A percentile compares a stretch with the other conserved stretches of the same genome.
Evolutionary conservation across 164 flowering plant species (phyloP).

Genomic region (Annona cherimola): DNA sequence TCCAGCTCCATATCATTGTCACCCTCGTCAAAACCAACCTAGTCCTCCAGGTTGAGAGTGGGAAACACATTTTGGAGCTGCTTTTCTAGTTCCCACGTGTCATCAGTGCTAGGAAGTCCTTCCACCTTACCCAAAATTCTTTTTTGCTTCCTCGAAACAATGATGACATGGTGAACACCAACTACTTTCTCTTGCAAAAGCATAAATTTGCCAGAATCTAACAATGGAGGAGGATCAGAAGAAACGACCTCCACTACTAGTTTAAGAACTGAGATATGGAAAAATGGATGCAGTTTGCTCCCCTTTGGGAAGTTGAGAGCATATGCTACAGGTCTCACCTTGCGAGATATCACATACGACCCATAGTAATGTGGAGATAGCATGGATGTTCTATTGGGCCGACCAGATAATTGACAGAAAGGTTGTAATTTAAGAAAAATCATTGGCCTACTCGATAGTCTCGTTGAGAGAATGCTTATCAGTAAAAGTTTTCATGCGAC

Average conservation of each 20-base stretch:
- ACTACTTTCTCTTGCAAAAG: neutral
- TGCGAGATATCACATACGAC: neutral
- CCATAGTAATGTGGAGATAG: neutral
- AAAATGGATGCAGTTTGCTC: neutral
- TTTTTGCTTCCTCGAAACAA: neutral
- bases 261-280: neutral
- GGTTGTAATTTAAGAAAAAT: too few relatives aligned
- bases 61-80: neutral
- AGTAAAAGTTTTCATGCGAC: too few relatives aligned
- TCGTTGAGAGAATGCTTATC: too few relatives aligned
- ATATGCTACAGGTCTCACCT: neutral
- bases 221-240: neutral
- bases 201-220: neutral
- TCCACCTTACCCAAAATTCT: neutral
- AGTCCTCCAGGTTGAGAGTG: neutral
- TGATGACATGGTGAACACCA: neutral
- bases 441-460: too few relatives aligned
- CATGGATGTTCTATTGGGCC: too few relatives aligned
- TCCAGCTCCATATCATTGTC: too few relatives aligned
- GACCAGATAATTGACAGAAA: too few relatives aligned
- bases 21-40: neutral
- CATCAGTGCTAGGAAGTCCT: neutral
- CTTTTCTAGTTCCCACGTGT: neutral
- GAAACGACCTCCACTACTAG: too few relatives aligned
- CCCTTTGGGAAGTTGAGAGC: neutral